Conservation (phyloP, 2,329 filamentous ascomycete genomes). For the Neofusicoccum kwambonambiense region DNA sequence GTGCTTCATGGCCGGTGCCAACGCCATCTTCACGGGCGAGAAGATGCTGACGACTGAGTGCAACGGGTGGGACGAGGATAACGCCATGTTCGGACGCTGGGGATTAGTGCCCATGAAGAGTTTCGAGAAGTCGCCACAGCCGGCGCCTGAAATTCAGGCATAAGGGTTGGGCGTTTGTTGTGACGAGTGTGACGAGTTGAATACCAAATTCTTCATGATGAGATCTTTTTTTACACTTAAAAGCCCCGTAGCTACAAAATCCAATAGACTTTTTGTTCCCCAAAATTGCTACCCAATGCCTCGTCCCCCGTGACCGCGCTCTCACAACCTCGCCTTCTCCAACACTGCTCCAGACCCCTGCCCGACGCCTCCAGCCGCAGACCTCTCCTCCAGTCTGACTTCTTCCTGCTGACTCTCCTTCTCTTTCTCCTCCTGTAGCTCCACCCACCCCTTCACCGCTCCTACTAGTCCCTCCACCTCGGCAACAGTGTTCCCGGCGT, state of each 20-base stretch:
- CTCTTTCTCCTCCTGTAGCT: not conserved
- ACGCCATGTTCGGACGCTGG: constrained; percentile 78
- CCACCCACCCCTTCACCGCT: constrained; percentile 3
- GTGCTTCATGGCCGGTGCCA: constrained; percentile 88
- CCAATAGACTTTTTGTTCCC: no score
- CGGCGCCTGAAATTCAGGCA: constrained; percentile 1
- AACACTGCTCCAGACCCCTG: not conserved
- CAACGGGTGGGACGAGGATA: constrained; percentile 88
- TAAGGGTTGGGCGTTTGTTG: not conserved
- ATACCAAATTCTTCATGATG: not conserved
- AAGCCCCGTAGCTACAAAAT: no score
- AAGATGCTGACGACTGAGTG: constrained; percentile 94
- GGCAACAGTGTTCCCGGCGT: constrained; percentile 41
- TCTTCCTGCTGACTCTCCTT: not conserved
- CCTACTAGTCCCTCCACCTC: constrained; percentile 35
- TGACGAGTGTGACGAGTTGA: not conserved
- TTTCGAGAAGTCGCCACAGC: constrained; percentile 18
- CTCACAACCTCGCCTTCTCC: constrained; percentile 4
- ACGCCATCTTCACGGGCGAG: constrained; percentile 93
- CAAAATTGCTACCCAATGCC: not conserved
- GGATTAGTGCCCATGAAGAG: constrained; percentile 72
- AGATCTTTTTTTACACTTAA: not conserved
- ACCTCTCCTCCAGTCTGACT: not conserved
- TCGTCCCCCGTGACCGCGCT: no score
- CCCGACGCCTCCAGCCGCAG: not conserved